phyloP scores from a whole-genome alignment of 352 stramenopile species.

The Globisporangium heterothallicum region DNA sequence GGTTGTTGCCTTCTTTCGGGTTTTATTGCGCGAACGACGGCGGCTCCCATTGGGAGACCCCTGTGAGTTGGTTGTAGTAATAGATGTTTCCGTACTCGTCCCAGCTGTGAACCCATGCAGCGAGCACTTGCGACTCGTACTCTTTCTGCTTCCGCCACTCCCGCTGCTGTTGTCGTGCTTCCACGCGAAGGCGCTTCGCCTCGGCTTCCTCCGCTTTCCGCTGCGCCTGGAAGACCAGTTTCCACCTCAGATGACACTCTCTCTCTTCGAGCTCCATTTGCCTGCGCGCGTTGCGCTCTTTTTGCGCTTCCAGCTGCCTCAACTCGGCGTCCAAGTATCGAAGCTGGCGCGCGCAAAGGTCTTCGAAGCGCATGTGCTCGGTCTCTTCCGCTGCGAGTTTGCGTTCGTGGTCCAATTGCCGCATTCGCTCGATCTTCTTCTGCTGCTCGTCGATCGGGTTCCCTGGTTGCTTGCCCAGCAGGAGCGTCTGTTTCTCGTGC shows the following conservation, averaged over 20 bases:
- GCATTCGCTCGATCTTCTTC: conserved; percentile 41
- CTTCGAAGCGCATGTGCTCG: conserved; percentile 38
- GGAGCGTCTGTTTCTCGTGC: conserved; percentile 12
- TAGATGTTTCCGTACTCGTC: conserved; percentile 47
- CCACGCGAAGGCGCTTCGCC: conserved; percentile 25
- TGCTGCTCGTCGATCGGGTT: conserved; percentile 42
- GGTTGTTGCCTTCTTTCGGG: too few relatives aligned
- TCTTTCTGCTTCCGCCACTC: conserved; percentile 25
- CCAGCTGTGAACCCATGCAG: conserved; percentile 42
- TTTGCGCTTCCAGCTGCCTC: conserved; percentile 21
- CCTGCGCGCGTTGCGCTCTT: conserved; percentile 35
- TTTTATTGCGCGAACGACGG: conserved; percentile 13
- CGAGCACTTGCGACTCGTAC: conserved; percentile 23
- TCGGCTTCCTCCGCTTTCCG: conserved; percentile 21
- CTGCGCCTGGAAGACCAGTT: conserved; percentile 18
- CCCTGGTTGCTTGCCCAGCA: conserved; percentile 10
- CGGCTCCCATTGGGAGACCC: conserved; percentile 50
- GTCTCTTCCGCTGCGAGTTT: conserved; percentile 25
- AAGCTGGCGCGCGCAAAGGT: conserved; percentile 38
- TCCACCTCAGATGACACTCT: conserved; percentile 28
- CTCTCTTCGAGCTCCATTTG: conserved; percentile 44
- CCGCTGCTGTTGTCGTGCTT: conserved; percentile 26
- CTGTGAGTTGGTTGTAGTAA: conserved; percentile 57
- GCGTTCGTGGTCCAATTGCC: conserved; percentile 30
- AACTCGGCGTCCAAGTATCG: conserved; percentile 31